Conservation (phyloP, 2,329 filamentous ascomycete species). For the Cladosporium austrohemisphaericum region DNA sequence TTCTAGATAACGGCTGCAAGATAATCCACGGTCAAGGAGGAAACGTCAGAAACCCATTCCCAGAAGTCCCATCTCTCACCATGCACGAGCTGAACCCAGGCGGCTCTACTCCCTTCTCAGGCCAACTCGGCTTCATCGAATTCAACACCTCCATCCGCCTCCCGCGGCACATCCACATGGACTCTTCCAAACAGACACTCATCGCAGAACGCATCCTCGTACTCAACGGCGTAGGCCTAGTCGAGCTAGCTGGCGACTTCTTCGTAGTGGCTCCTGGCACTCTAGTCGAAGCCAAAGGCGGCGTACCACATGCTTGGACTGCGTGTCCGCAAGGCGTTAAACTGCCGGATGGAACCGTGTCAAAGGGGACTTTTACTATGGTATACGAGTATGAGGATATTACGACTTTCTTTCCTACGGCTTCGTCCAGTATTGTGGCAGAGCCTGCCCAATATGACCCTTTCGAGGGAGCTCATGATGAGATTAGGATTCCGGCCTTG, state of each 20-base stretch:
- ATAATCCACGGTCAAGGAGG: constrained; percentile 21
- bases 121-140: constrained; percentile 22
- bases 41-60: constrained; percentile 25
- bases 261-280: constrained; percentile 23
- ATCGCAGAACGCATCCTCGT: constrained; percentile 25
- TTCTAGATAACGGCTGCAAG: constrained; percentile 22
- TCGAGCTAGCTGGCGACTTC: constrained; percentile 21
- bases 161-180: constrained; percentile 26
- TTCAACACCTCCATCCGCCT: constrained; percentile 22
- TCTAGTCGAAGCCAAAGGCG: constrained; percentile 21
- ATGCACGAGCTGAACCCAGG: constrained; percentile 23
- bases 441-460: constrained; percentile 18
- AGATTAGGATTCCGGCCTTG: constrained; percentile 22
- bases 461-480: constrained; percentile 21
- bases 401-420: constrained; percentile 22
- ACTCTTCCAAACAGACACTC: constrained; percentile 15
- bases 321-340: constrained; percentile 24
- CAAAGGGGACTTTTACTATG: constrained; percentile 23
- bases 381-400: constrained; percentile 26
- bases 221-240: constrained; percentile 21
- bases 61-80: constrained; percentile 18
- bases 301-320: constrained; percentile 24
- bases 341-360: constrained; percentile 22
- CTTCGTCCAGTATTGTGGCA: constrained; percentile 17
- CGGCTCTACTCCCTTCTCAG: constrained; percentile 21